These are phyloP conservation scores for Zymoseptoria ardabiliae DNA, from an alignment of 2,329 filamentous ascomycete genomes.

Conservation along the genomic window DNA sequence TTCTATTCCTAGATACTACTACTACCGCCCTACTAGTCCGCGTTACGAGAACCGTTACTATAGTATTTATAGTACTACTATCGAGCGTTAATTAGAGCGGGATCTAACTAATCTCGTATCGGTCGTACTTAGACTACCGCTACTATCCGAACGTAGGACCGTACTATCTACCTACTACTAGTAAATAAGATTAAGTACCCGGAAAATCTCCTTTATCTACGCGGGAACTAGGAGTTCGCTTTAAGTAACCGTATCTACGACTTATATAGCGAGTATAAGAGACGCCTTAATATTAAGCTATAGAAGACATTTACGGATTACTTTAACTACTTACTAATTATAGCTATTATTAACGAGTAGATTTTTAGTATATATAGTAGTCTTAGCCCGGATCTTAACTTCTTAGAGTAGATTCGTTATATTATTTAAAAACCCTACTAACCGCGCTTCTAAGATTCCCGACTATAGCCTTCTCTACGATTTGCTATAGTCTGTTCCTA, in stretches of 20 bases:
- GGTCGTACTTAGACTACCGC: too few relatives aligned
- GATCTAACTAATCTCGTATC: too few relatives aligned
- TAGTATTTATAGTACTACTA: too few relatives aligned
- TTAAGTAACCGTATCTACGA: conserved; percentile 99
- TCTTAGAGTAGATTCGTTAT: conserved; percentile 98
- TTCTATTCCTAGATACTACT: too few relatives aligned
- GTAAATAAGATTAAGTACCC: conserved; percentile 99
- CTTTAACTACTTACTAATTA: conserved; percentile 98
- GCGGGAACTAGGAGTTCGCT: conserved; percentile 97
- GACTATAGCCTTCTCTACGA: conserved; percentile 97
- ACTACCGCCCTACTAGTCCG: too few relatives aligned
- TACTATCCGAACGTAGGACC: too few relatives aligned
- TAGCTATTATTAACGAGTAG: conserved; percentile 98
- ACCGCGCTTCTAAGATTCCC: conserved; percentile 61
- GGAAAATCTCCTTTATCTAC: conserved; percentile 98
- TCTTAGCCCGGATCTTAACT: conserved; percentile 93
- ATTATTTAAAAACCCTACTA: conserved; percentile 53
- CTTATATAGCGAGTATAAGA: conserved; percentile 99
- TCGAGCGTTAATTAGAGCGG: too few relatives aligned
- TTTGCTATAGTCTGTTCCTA: conserved; percentile 95
- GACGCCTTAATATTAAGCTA: conserved; percentile 97
- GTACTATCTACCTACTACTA: conserved; percentile 92
- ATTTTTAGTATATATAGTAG: conserved; percentile 99
- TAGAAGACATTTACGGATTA: conserved; percentile 99
- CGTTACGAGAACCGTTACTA: too few relatives aligned